Evolutionary conservation across 2,329 filamentous ascomycete genomes (phyloP), one percentile per base, ranked within the genome.

Genomic region (Verticillium dahliae): DNA sequence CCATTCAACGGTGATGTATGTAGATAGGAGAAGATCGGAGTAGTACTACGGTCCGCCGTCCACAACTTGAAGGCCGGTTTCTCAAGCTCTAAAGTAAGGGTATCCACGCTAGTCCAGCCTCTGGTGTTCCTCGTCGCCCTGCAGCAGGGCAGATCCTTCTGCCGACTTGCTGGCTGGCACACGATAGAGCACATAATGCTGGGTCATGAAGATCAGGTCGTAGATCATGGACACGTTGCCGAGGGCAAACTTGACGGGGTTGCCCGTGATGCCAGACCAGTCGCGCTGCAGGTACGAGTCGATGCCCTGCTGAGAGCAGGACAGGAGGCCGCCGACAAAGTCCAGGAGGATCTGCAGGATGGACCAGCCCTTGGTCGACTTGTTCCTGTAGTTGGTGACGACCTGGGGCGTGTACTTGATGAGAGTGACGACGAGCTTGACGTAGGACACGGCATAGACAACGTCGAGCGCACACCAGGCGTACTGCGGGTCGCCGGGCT

Each of bases 401-500:
- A 90, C 86, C 79, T 97, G 92, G 5, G 95, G 95, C 56, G 91
- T 87, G 76, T 97, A 98, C 78, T 99, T 99, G 76, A 96, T 84
- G 33, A 97, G 78, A 0, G 94, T 97, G 66, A 96, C 85, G 60
- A 93, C 75, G 38, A 99, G 81, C 77, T 99, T 99, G 72, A 96
- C 88, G 72, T 96, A 96, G 52, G 91, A 91, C 37, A 96, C 78
- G 13, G 89, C 84, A 70, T 87, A 87, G 57, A 85, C 80, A 59
- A 85, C 80, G 69, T 89, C 87, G 52, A 89, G 81, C 75, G 81
- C 85, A 60, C 83, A 82, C 85, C 85, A 89, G 59, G 78, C 78
- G 50, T 68, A 74, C 34, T 69, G 70, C 3, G 81, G 74, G 66
- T 81, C 70, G 65, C 68, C 67, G 37, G 72, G 69, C 13, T 72